Evolutionary conservation across 805 yeast species (phyloP).

Genomic region (Vanderwaltozyma tropicalis): DNA sequence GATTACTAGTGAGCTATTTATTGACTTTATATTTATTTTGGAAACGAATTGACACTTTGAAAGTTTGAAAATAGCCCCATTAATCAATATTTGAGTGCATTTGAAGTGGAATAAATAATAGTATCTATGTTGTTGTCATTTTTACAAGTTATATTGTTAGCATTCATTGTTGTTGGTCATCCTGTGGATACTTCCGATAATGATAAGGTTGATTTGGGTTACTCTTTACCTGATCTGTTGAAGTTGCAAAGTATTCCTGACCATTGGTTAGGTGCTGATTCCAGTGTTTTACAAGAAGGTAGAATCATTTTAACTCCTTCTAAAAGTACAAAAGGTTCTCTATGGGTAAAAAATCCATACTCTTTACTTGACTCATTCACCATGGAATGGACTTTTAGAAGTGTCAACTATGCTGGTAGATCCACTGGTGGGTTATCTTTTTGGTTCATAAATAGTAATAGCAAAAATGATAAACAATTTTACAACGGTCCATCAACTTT

Average conservation of each 20-base stretch:
- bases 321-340: conserved; percentile 31
- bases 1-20: too few species aligned
- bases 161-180: not conserved
- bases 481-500: conserved; percentile 49
- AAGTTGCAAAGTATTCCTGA: conserved; percentile 3
- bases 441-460: conserved; percentile 36
- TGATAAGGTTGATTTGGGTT: not conserved
- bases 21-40: too few species aligned
- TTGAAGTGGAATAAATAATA: too few species aligned
- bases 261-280: conserved; percentile 33
- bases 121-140: not conserved
- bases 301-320: conserved; percentile 43
- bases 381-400: conserved; percentile 51
- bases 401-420: conserved; percentile 41
- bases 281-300: conserved; percentile 39
- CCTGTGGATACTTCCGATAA: conserved; percentile 3
- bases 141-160: not conserved
- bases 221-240: conserved; percentile 30
- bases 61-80: too few species aligned
- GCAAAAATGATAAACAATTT: conserved; percentile 23
- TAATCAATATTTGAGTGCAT: too few species aligned
- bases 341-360: conserved; percentile 34
- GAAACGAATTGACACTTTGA: too few species aligned
- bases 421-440: conserved; percentile 50
- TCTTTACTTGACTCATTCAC: conserved; percentile 38